Evolutionary conservation across 306 rosid genomes (phyloP).

Genomic region (Astragalus membranaceus): DNA sequence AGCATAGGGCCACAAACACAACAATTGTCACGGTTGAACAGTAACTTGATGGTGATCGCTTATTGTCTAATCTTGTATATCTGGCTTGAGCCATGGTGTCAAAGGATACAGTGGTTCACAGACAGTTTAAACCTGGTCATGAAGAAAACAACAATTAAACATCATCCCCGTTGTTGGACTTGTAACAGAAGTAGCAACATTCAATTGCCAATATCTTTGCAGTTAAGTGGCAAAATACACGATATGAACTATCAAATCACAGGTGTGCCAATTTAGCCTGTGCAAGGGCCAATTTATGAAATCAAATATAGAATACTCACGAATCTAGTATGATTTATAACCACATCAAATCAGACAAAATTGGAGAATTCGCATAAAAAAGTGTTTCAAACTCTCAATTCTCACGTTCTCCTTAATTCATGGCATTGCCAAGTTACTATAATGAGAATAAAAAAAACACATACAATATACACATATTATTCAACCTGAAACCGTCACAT

Average conservation of each 20-base stretch:
- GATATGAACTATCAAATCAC: not conserved
- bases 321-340: not conserved
- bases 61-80: constrained; percentile 65
- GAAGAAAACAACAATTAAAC: constrained; percentile 14
- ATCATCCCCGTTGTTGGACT: not conserved
- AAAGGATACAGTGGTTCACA: not conserved
- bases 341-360: not conserved
- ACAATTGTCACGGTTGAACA: constrained; percentile 82
- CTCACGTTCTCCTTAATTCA: not conserved
- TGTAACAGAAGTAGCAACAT: not conserved
- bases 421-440: not conserved
- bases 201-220: not conserved
- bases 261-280: too few relatives aligned
- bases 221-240: not conserved
- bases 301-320: not conserved
- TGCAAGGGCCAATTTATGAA: not conserved
- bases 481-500: not conserved
- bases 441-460: not conserved
- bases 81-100: constrained; percentile 63
- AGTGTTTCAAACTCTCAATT: not conserved
- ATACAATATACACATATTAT: not conserved
- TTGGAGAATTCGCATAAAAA: not conserved
- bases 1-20: constrained; percentile 76
- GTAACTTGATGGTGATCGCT: constrained; percentile 58
- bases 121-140: constrained; percentile 29